phyloP scores from a whole-genome alignment of 140 eudicot genomes.

The Erigeron philadelphicus region DNA sequence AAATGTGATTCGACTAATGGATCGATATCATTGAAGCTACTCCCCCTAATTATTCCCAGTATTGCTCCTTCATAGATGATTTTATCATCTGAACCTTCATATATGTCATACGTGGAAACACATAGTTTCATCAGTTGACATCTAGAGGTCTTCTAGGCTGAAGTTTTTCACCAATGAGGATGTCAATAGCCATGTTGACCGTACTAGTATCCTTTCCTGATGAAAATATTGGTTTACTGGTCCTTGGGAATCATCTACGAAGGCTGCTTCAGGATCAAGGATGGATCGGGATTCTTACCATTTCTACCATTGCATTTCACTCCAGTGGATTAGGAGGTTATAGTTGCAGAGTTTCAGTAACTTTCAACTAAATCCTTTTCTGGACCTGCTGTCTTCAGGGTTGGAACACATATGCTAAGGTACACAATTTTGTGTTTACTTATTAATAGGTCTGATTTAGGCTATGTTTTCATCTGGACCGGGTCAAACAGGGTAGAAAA shows the following conservation, averaged over 20 bases:
- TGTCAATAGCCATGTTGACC: neutral
- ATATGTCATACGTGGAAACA: neutral
- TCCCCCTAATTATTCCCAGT: slow-evolving; percentile 69
- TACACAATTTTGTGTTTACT: neutral
- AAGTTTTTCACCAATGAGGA: slow-evolving; percentile 9
- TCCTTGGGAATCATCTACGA: neutral
- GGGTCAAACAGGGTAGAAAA: neutral
- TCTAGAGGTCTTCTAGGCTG: neutral
- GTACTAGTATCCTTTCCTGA: neutral
- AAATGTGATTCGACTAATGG: slow-evolving; percentile 33
- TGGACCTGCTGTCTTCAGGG: neutral
- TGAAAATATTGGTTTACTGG: neutral
- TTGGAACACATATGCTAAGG: neutral
- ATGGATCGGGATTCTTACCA: neutral
- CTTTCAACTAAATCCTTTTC: neutral
- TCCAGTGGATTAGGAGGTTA: neutral
- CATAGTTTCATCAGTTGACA: neutral
- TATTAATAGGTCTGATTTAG: neutral
- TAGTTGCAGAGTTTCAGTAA: slow-evolving; percentile 2
- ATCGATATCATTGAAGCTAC: slow-evolving; percentile 40
- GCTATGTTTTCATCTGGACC: neutral
- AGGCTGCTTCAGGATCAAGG: neutral
- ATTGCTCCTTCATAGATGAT: slow-evolving; percentile 36
- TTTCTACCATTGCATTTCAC: neutral
- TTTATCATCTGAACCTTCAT: slow-evolving; percentile 3